These are phyloP conservation scores for Centella asiatica DNA, from an alignment of 129 eudicot species.

Conservation along the genomic window DNA sequence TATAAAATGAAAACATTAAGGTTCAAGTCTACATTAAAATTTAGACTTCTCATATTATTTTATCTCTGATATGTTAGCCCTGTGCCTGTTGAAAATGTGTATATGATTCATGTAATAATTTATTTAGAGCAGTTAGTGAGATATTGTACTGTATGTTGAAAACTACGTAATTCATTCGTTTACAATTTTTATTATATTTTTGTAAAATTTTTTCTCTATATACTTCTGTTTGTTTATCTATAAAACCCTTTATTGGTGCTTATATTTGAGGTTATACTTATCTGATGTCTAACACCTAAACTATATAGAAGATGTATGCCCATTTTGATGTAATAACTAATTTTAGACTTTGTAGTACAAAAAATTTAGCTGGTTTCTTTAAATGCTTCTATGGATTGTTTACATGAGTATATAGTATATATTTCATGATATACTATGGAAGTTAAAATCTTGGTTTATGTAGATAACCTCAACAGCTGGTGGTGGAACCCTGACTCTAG, in stretches of 20 bases:
- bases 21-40: background rate
- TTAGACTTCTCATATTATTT: background rate
- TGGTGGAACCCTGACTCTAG: constrained; percentile 94
- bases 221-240: background rate
- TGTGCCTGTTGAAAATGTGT: background rate
- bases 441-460: constrained; percentile 15
- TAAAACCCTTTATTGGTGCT: background rate
- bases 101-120: background rate
- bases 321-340: background rate
- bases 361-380: too few relatives aligned
- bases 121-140: background rate
- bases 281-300: too few relatives aligned
- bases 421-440: constrained; percentile 5
- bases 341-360: too few relatives aligned
- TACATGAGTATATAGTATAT: background rate
- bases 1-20: background rate
- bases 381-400: too few relatives aligned
- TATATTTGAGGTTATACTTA: background rate
- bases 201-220: too few relatives aligned
- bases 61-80: background rate
- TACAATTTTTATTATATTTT: background rate
- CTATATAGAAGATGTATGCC: background rate
- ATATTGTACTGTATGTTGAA: background rate
- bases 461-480: constrained; percentile 99
- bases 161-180: background rate